These are phyloP conservation scores for Carallia brachiata DNA, from an alignment of 345 rosid species.

Conservation along the genomic window DNA sequence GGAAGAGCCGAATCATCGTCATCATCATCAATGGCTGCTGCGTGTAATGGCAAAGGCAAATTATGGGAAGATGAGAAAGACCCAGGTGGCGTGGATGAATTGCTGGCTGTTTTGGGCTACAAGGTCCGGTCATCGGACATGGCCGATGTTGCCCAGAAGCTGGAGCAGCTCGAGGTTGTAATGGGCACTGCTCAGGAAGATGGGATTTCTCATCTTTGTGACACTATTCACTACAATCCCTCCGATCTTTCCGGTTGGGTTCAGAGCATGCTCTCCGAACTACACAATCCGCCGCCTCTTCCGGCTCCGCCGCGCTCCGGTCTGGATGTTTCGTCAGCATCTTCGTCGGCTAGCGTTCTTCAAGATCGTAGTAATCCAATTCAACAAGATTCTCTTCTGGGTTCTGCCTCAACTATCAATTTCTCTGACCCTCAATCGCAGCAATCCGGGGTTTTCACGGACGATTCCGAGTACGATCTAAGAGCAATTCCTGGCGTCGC, in stretches of 20 bases:
- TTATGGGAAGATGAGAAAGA: constrained; percentile 46
- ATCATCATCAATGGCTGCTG: constrained; percentile 34
- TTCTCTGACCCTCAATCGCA: neutral
- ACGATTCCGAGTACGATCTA: constrained; percentile 32
- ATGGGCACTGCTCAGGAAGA: constrained; percentile 27
- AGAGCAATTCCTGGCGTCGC: constrained; percentile 35
- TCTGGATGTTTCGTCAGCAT: neutral
- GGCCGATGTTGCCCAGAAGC: constrained; percentile 37
- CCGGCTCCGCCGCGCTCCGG: neutral
- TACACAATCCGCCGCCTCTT: neutral
- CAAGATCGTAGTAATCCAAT: too few species aligned
- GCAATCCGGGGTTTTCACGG: constrained; percentile 13
- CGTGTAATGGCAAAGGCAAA: constrained; percentile 36
- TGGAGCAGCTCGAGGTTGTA: constrained; percentile 35
- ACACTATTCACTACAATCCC: constrained; percentile 32
- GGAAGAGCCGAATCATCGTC: constrained; percentile 30
- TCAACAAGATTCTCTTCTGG: constrained; percentile 13
- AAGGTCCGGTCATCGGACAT: constrained; percentile 32
- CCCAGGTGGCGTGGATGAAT: constrained; percentile 33
- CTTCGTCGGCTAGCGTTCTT: neutral
- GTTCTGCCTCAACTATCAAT: neutral
- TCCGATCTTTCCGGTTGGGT: constrained; percentile 34
- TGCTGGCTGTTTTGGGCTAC: constrained; percentile 33
- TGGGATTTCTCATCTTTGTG: constrained; percentile 24
- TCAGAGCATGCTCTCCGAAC: constrained; percentile 28